phyloP scores from a whole-genome alignment of 352 stramenopile genomes.

The Pythium phragmitis region DNA sequence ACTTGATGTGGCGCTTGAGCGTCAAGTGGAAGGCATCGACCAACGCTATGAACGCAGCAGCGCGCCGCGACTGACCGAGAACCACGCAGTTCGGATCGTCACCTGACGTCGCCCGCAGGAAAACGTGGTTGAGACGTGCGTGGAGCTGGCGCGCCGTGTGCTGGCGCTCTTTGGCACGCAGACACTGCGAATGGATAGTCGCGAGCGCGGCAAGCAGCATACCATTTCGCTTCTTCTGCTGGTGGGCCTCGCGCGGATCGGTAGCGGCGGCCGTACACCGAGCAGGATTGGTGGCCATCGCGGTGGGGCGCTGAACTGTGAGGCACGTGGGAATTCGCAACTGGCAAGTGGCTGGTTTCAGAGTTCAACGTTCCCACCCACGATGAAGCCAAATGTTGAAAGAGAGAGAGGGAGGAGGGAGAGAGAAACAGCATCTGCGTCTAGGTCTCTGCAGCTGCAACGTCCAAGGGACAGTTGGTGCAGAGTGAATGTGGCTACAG shows the following conservation, averaged over 20 bases:
- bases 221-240: constrained; percentile 26
- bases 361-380: too few species aligned
- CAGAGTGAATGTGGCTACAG: constrained; percentile 17
- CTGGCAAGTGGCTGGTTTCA: not conserved
- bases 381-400: not conserved
- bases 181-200: constrained; percentile 24
- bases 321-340: not conserved
- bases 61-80: constrained; percentile 7
- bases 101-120: constrained; percentile 33
- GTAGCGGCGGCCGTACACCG: not conserved
- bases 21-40: constrained; percentile 53
- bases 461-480: not conserved
- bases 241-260: constrained; percentile 18
- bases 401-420: too few species aligned
- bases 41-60: constrained; percentile 36
- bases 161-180: constrained; percentile 28
- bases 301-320: not conserved
- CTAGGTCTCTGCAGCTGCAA: constrained; percentile 3
- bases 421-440: constrained; percentile 9
- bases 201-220: constrained; percentile 25
- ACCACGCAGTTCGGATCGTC: not conserved
- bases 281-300: not conserved
- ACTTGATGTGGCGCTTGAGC: constrained; percentile 34
- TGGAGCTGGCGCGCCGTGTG: constrained; percentile 28
- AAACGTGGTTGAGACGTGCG: constrained; percentile 22